phyloP scores from a whole-genome alignment of 2,329 filamentous ascomycete genomes.

The Meredithiella fracta region DNA sequence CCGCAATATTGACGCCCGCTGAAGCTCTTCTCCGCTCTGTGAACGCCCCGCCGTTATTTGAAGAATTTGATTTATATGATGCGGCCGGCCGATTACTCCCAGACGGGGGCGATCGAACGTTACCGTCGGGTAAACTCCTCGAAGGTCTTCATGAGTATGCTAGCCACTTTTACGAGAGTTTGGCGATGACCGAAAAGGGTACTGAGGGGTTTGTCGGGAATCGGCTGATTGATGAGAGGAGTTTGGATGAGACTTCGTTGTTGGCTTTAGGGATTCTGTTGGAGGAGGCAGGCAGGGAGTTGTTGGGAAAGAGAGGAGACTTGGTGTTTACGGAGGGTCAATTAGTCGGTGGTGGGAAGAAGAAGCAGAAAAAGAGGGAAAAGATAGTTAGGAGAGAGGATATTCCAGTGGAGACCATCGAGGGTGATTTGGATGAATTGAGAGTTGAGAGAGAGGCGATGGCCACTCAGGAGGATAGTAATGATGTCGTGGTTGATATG shows the following conservation, averaged over 20 bases:
- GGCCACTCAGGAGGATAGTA: neutral
- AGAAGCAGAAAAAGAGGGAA: neutral
- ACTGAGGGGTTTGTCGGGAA: conserved; percentile 15
- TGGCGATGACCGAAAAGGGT: conserved; percentile 15
- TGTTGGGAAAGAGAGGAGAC: conserved; percentile 49
- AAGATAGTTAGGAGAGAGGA: neutral
- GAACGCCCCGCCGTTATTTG: conserved; percentile 48
- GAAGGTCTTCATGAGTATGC: conserved; percentile 52
- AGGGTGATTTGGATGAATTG: neutral
- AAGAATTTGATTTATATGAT: conserved; percentile 56
- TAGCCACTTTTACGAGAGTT: conserved; percentile 45
- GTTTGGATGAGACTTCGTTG: conserved; percentile 64
- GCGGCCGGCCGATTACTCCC: conserved; percentile 41
- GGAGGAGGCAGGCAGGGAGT: conserved; percentile 49
- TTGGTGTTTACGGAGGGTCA: conserved; percentile 52
- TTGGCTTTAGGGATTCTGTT: conserved; percentile 59
- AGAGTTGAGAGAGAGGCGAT: neutral
- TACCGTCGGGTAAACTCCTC: conserved; percentile 55
- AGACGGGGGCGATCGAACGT: conserved; percentile 25
- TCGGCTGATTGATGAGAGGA: conserved; percentile 33
- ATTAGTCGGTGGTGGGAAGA: conserved; percentile 15
- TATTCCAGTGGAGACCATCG: neutral
- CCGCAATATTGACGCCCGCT: conserved; percentile 40
- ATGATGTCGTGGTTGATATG: neutral
- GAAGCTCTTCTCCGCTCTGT: conserved; percentile 52